Conservation (phyloP, 208 protist genomes). For the Wallacemonas rigidus region DNA sequence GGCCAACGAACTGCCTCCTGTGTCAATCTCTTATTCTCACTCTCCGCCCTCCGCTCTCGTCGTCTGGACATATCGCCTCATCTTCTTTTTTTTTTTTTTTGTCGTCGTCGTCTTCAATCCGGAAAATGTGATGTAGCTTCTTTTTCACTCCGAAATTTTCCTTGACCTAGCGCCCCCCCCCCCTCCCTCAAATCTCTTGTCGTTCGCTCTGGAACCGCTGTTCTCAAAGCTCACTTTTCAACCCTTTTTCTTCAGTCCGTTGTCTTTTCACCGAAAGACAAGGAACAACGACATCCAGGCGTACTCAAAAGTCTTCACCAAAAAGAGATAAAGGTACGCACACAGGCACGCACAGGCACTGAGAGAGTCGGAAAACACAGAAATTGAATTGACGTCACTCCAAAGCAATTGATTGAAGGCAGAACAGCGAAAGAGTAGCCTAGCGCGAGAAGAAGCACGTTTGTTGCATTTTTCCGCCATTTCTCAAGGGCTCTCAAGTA, state of each 20-base stretch:
- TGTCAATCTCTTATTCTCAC: too few species aligned
- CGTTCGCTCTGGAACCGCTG: background rate
- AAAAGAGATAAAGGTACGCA: too few species aligned
- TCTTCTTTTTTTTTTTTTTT: slow-evolving; percentile 17
- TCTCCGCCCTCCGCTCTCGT: too few species aligned
- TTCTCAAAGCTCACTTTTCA: too few species aligned
- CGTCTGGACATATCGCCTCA: background rate
- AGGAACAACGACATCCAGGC: too few species aligned
- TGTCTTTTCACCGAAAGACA: too few species aligned
- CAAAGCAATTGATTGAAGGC: slow-evolving; percentile 8
- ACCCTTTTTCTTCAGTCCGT: too few species aligned
- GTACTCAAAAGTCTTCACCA: too few species aligned
- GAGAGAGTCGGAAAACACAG: too few species aligned
- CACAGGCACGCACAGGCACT: too few species aligned
- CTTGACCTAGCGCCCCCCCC: background rate
- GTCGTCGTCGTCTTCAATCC: background rate
- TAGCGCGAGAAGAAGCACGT: slow-evolving; percentile 7
- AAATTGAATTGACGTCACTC: slow-evolving; percentile 9
- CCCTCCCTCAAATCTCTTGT: background rate
- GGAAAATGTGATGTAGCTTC: background rate
- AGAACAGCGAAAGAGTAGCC: background rate
- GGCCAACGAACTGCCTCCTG: too few species aligned
- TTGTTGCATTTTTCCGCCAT: background rate
- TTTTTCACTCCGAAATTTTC: slow-evolving; percentile 5
- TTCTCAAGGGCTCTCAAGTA: background rate